These are phyloP conservation scores for Saccharomycopsis schoenii DNA, from an alignment of 805 yeast species.

Conservation along the genomic window DNA sequence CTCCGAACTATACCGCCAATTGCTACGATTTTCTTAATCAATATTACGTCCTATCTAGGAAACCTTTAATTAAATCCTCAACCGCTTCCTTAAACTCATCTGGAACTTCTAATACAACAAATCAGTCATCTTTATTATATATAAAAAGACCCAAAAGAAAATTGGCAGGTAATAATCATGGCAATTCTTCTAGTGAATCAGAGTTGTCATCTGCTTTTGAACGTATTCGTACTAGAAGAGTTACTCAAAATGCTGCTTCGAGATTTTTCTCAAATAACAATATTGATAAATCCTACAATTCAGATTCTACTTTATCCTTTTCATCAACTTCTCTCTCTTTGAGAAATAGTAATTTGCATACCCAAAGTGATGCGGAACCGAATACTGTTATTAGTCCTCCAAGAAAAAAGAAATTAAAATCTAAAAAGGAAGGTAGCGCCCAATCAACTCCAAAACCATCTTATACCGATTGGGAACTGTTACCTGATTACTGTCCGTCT, in stretches of 20 bases:
- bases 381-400: slow-evolving; percentile 11
- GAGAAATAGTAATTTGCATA: not conserved
- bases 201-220: slow-evolving; percentile 24
- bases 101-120: not conserved
- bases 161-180: not conserved
- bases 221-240: slow-evolving; percentile 46
- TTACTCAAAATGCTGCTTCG: slow-evolving; percentile 27
- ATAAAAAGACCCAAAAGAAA: slow-evolving; percentile 15
- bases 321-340: not conserved
- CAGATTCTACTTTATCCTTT: not conserved
- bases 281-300: not conserved
- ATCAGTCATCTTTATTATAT: not conserved
- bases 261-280: not conserved
- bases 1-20: slow-evolving; percentile 35
- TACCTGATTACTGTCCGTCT: slow-evolving; percentile 82
- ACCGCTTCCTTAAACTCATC: slow-evolving; percentile 7
- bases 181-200: slow-evolving; percentile 4
- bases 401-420: slow-evolving; percentile 20
- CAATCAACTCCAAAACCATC: slow-evolving; percentile 21
- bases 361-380: not conserved
- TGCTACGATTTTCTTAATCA: slow-evolving; percentile 46
- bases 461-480: slow-evolving; percentile 47
- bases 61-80: slow-evolving; percentile 19
- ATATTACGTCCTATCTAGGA: slow-evolving; percentile 26
- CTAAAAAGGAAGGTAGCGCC: slow-evolving; percentile 13